Base-by-base conservation (phyloP, 805 yeast genomes). In the Metschnikowia kunwiensis region DNA sequence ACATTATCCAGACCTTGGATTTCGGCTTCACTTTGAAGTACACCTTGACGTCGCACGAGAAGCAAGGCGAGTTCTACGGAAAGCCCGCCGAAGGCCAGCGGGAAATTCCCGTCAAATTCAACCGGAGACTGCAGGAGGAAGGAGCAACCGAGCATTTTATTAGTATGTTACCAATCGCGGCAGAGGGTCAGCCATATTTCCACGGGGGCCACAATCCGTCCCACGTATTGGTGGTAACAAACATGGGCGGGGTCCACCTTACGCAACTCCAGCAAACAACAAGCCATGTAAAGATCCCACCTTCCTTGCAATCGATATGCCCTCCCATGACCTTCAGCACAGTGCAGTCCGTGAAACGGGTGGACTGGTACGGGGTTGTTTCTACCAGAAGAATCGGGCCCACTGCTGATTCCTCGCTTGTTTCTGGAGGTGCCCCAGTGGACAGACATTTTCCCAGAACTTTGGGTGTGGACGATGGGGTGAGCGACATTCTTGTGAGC, bases 351-450 rank as follows among this genome's bases (percentile, higher is more conserved):
- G 79, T 82, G 5, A 79, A 80, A 5, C 68, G 80, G 26, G 74
- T 73, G 27, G 77, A 80, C 38, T 87, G 95, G 95, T 66, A 77
- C 27, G 86, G 95, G n/a, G 41, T 44, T 9, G 77, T 86, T 71
- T 50, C 68, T 1, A 54, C 47, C 25, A 47, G 63, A 30, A 50
- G 53, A 5, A 39, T 53, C 5, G 63, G 61, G 6, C 60, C 74
- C n/a, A 58, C 79, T 0, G 55, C 61, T 19, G 50, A 48, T 9
- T 68, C 63, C 7, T 61, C 75, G 7, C 59, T 87, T 5, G 64
- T 89, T 23, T 72, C 70, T 36, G 98, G 98, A 32, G 98, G 99
- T 5, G 75, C 80, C 2, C 83, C 95, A 63, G 70, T 75, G 29
- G 53, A 35, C 39, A 40, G 52, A 26, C 39, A 43, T n/a, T 46